Base-by-base conservation (phyloP, 352 stramenopile species). In the Phytophthora sp. region DNA sequence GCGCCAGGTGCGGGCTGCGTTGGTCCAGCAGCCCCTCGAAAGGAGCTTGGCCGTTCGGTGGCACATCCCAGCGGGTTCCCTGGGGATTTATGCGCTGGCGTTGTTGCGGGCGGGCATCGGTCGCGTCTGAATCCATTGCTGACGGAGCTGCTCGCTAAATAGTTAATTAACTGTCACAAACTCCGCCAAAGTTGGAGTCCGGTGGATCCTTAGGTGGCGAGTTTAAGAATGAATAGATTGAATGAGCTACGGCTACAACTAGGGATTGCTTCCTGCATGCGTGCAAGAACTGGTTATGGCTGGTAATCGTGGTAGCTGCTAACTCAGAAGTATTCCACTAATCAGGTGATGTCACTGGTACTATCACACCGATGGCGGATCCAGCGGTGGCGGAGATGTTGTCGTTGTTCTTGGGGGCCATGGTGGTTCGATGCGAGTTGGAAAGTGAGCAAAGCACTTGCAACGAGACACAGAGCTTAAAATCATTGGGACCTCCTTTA, bases 341-440 rank as follows among this genome's bases (percentile, higher is more conserved):
- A n/a, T n/a, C n/a, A n/a, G n/a, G n/a, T n/a, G n/a, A n/a, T n/a
- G n/a, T n/a, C n/a, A n/a, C n/a, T n/a, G n/a, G n/a, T n/a, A n/a
- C n/a, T n/a, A n/a, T n/a, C n/a, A n/a, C n/a, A n/a, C 27, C 2
- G 1, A 31, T 35, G 13, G 48, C 5, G 8, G 24, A 8, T 6
- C 46, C 8, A 9, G 48, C 26, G 12, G 18, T 26, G 27, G 21
- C 8, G 24, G 27, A 13, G n/a, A 5, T 20, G 23, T 48, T 17
- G 28, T 48, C 37, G 58, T 57, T 56, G 48, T 56, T 59, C 18
- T 51, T 62, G 48, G 46, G 55, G 18, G 55, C 41, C 62, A 71
- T 79, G 54, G 48, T 50, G 55, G 26, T 67, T 54, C n/a, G 7
- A 23, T 26, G 55, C 50, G 48, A 66, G 20, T 66, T 60, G 35